These are phyloP conservation scores for Aurantiochytrium sp. DNA, from an alignment of 108 stramenopile species.

Conservation along the genomic window DNA sequence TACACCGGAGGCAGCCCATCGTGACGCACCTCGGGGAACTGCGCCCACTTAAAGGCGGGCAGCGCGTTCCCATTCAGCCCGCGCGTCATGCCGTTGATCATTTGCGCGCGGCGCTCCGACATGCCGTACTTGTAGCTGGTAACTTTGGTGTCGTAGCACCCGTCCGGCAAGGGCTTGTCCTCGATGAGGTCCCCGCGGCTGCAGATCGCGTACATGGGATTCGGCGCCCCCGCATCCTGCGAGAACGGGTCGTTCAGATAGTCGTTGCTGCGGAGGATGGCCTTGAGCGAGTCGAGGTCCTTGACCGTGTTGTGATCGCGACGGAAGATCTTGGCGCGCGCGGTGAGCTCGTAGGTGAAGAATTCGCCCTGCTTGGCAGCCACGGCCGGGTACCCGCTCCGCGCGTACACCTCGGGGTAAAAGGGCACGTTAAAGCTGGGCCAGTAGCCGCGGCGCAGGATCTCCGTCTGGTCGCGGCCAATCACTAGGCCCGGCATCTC, in stretches of 20 bases:
- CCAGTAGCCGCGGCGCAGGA: constrained; percentile 35
- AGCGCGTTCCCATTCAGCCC: background rate
- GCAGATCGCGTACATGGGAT: constrained; percentile 34
- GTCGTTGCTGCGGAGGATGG: constrained; percentile 38
- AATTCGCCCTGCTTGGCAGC: background rate
- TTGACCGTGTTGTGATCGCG: constrained; percentile 32
- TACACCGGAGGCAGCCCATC: background rate
- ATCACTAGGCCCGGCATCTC: constrained; percentile 40
- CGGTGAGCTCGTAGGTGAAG: constrained; percentile 25
- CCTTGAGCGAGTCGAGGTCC: constrained; percentile 18
- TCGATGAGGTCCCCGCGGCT: constrained; percentile 22
- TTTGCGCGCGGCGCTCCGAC: background rate
- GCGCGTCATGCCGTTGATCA: constrained; percentile 26
- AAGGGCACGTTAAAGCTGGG: constrained; percentile 41
- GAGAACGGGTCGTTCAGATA: constrained; percentile 38
- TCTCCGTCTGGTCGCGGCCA: constrained; percentile 29
- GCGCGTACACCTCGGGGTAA: constrained; percentile 35
- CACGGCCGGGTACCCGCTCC: constrained; percentile 18
- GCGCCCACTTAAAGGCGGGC: constrained; percentile 23
- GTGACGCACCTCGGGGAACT: constrained; percentile 3
- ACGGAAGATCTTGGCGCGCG: constrained; percentile 40
- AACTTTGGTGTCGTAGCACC: constrained; percentile 38
- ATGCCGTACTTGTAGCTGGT: background rate
- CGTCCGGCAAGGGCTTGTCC: background rate
- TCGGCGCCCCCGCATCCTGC: background rate